Evolutionary conservation across 495 filamentous ascomycete species (phyloP), one percentile per base, ranked within the genome.

Genomic region (Hypoxylon cercidicola): DNA sequence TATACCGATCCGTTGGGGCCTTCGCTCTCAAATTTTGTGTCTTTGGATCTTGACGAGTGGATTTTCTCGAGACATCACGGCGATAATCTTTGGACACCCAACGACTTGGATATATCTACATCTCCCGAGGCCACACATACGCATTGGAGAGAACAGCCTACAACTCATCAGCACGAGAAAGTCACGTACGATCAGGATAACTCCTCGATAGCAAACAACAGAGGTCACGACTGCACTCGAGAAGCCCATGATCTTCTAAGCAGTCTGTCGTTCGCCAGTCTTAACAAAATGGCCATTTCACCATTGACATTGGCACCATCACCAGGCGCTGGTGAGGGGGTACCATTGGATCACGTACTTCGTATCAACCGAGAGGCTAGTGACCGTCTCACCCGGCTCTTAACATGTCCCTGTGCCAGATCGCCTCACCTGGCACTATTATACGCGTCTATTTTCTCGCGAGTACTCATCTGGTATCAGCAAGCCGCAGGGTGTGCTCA

Each of bases 381-480:
- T 23, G 62, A 74, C 16, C 71, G 71, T 8, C 73, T 77, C 13
- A 44, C 55, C 53, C 53, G 28, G 25, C 58, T 77, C n/a, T 51
- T 75, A 16, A 66, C 35, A 20, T 77, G 74, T 50, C 41, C 65
- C 11, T 75, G 74, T 53, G 72, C 74, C 23, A 62, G 52, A 53
- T 66, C 55, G 13, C 68, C 65, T 8, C 72, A 74, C 54, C 66
- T 67, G 1, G 48, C 58, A 4, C 32, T 76, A 34, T 61, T 77
- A 7, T 64, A 75, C 62, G 72, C 75, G 3, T 77, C 75, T 4
- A 76, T 76, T 50, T 60, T 77, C 23, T 72, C 68, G 18, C 68
- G 62, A 5, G 62, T 77, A 16, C 57, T 77, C 21, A 66, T 69
- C 2, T 76, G 70, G 70, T 77, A 76, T 28, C 68, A 68, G 34